These are phyloP conservation scores for Tricholoma bakamatsutake DNA, from an alignment of 768 basidiomycete genomes.

Conservation along the genomic window DNA sequence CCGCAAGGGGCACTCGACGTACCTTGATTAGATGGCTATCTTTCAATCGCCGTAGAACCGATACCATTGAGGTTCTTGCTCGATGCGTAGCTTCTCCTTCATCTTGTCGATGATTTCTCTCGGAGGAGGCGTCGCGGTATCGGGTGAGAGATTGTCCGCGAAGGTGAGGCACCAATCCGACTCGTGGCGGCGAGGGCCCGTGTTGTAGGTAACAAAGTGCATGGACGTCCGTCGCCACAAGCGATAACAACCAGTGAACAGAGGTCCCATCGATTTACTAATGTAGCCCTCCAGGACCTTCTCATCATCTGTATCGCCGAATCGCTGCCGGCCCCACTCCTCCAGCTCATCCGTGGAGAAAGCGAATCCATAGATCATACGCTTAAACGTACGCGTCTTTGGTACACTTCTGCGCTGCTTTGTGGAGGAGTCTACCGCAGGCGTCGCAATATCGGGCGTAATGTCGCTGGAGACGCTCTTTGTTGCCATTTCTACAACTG, in stretches of 20 bases:
- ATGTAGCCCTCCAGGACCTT: not conserved
- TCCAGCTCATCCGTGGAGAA: not conserved
- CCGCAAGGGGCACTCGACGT: too few relatives aligned
- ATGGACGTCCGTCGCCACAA: not conserved
- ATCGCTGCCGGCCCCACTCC: not conserved
- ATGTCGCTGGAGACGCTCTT: too few relatives aligned
- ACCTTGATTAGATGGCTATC: too few relatives aligned
- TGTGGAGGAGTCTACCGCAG: not conserved
- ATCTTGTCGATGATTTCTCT: not conserved
- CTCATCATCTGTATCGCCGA: not conserved
- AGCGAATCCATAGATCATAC: not conserved
- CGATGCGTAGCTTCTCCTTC: not conserved
- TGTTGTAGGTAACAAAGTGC: not conserved
- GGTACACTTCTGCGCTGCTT: not conserved
- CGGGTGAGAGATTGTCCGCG: not conserved
- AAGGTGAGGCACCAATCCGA: not conserved
- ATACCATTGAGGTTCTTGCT: not conserved
- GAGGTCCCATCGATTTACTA: not conserved
- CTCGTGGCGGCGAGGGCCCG: not conserved
- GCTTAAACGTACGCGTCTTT: not conserved
- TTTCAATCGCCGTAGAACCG: not conserved
- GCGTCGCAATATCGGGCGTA: too few relatives aligned
- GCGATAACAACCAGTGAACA: not conserved
- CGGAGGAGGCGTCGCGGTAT: not conserved
- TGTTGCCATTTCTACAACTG: too few relatives aligned